Evolutionary conservation across 2,329 filamentous ascomycete species (phyloP).

Genomic region (Ophiostoma quercus): DNA sequence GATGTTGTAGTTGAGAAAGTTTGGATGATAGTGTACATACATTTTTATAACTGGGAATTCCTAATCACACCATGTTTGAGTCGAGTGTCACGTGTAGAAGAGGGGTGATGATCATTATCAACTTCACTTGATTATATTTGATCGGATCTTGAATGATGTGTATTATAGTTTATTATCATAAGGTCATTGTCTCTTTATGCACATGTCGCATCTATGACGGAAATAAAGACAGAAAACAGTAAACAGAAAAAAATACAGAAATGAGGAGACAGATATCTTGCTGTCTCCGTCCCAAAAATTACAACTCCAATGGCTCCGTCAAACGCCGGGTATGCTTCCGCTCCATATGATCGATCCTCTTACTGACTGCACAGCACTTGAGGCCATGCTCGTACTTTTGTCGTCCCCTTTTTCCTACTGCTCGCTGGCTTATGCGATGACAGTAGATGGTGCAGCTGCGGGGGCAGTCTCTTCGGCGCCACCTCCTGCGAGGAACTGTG

Average conservation of each 20-base stretch:
- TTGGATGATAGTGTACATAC: neutral
- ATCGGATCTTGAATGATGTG: neutral
- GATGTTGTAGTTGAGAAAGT: neutral
- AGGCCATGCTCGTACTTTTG: neutral
- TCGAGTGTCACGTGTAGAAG: neutral
- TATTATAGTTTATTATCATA: slow-evolving; percentile 11
- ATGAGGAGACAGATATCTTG: neutral
- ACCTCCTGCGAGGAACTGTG: slow-evolving; percentile 60
- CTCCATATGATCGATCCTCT: neutral
- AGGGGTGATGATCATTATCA: neutral
- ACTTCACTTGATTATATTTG: neutral
- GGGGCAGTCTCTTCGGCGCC: neutral
- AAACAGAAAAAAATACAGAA: slow-evolving; percentile 2
- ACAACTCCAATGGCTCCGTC: slow-evolving; percentile 12
- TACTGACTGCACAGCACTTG: neutral
- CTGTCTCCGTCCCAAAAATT: neutral
- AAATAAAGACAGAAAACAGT: neutral
- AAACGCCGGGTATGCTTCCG: slow-evolving; percentile 18
- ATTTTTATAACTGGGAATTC: neutral
- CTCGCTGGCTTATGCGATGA: neutral
- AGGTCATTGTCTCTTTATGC: slow-evolving; percentile 6
- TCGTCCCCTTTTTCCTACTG: neutral
- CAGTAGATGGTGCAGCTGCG: neutral
- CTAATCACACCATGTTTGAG: neutral
- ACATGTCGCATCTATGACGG: neutral